Percentiles rank a stretch among this genome's conserved stretches.
phyloP scores from a whole-genome alignment of 2,329 filamentous ascomycete genomes.

The Raffaelea ambrosiae region DNA sequence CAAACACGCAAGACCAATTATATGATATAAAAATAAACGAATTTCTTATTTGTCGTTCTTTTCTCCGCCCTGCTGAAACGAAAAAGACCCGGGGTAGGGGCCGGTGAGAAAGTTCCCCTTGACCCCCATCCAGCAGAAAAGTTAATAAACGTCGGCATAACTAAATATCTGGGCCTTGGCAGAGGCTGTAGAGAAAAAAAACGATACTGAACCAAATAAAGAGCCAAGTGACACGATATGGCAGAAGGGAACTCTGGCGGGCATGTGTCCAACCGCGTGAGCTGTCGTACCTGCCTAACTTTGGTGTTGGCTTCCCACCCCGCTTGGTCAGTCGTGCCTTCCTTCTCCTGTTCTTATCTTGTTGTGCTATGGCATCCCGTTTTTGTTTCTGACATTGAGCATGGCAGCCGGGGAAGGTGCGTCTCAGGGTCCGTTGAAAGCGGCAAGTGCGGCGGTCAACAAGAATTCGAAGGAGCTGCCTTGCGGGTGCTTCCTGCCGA shows the following conservation, averaged over 20 bases:
- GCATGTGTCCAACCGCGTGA: not conserved
- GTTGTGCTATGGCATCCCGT: not conserved
- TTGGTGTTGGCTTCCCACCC: not conserved
- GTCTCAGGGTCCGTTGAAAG: slow-evolving; percentile 4
- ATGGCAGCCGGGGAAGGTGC: slow-evolving; percentile 3
- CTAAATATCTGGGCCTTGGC: not conserved
- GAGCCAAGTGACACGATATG: too few relatives aligned
- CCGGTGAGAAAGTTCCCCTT: not conserved
- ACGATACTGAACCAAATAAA: not conserved
- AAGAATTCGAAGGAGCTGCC: not conserved
- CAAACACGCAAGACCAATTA: too few relatives aligned
- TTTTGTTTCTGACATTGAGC: not conserved
- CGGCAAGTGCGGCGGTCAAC: slow-evolving; percentile 1
- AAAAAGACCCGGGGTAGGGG: not conserved
- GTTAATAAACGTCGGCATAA: slow-evolving; percentile 1
- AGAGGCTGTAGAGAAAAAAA: not conserved
- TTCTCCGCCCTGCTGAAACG: not conserved
- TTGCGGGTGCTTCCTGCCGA: too few relatives aligned
- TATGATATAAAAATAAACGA: too few relatives aligned
- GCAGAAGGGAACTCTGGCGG: not conserved
- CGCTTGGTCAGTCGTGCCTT: not conserved
- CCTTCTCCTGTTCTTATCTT: not conserved
- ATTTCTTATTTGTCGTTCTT: too few relatives aligned
- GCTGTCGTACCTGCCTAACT: not conserved
- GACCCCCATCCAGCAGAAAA: slow-evolving; percentile 1